phyloP scores from a whole-genome alignment of 2,329 filamentous ascomycete species.

The Colletotrichum magnum region DNA sequence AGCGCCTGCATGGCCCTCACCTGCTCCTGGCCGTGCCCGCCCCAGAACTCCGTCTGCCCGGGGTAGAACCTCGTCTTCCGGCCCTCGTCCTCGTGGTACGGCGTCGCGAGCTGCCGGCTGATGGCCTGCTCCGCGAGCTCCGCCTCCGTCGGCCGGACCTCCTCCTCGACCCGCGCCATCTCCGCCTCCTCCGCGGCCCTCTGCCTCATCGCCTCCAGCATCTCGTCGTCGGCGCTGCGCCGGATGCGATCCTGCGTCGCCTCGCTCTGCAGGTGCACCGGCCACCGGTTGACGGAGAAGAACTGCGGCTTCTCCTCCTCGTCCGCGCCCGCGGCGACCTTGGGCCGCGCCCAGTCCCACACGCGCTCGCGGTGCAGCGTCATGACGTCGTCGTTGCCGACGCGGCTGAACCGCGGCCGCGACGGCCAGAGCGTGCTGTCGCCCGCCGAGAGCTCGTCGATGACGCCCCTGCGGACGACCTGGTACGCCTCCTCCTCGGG shows the following conservation, averaged over 20 bases:
- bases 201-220: slow-evolving; percentile 6
- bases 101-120: slow-evolving; percentile 63
- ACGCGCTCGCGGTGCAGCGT: slow-evolving; percentile 48
- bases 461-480: slow-evolving; percentile 52
- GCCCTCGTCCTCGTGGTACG: slow-evolving; percentile 41
- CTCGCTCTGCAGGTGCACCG: slow-evolving; percentile 55
- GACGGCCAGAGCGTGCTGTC: slow-evolving; percentile 58
- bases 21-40: slow-evolving; percentile 49
- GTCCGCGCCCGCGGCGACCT: slow-evolving; percentile 36
- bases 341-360: slow-evolving; percentile 53
- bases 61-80: slow-evolving; percentile 43
- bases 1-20: slow-evolving; percentile 44
- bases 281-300: slow-evolving; percentile 65
- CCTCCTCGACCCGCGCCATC: slow-evolving; percentile 2
- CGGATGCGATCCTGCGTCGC: slow-evolving; percentile 48
- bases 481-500: slow-evolving; percentile 32
- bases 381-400: slow-evolving; percentile 41
- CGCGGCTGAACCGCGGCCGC: slow-evolving; percentile 46
- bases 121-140: slow-evolving; percentile 3
- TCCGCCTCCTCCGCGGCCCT: background rate
- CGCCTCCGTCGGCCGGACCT: slow-evolving; percentile 7
- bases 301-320: slow-evolving; percentile 47
- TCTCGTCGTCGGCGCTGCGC: slow-evolving; percentile 3
- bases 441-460: slow-evolving; percentile 61
- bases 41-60: slow-evolving; percentile 46